These are phyloP conservation scores for Rutstroemia sp. DNA, from an alignment of 2,329 filamentous ascomycete species.

Conservation along the genomic window DNA sequence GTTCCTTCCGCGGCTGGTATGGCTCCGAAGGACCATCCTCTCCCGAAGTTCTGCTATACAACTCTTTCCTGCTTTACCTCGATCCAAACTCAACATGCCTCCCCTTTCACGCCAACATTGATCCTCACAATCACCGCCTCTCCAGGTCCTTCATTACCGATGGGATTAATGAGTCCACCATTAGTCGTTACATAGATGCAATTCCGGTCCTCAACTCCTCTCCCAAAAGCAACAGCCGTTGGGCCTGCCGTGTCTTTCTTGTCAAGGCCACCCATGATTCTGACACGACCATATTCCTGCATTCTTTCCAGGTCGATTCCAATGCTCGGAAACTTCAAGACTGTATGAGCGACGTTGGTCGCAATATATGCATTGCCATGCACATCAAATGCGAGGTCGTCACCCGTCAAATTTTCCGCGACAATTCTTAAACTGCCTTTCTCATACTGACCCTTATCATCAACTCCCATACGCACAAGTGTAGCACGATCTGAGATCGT, in stretches of 20 bases:
- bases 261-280: not conserved
- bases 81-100: not conserved
- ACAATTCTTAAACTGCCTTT: not conserved
- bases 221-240: not conserved
- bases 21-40: not conserved
- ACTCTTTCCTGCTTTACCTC: not conserved
- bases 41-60: no score
- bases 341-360: not conserved
- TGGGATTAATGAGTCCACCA: not conserved
- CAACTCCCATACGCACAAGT: not conserved
- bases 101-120: not conserved
- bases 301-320: not conserved
- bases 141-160: not conserved
- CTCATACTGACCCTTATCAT: not conserved
- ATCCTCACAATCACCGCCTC: not conserved
- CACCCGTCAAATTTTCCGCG: not conserved
- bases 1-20: not conserved
- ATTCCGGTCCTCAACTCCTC: not conserved
- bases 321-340: not conserved
- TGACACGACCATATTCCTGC: not conserved
- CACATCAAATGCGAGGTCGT: not conserved
- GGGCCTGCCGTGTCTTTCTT: not conserved
- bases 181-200: conserved; percentile 5
- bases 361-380: not conserved
- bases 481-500: not conserved